These are phyloP conservation scores for Wickerhamomyces sydowiorum DNA, from an alignment of 805 yeast genomes.

Conservation along the genomic window DNA sequence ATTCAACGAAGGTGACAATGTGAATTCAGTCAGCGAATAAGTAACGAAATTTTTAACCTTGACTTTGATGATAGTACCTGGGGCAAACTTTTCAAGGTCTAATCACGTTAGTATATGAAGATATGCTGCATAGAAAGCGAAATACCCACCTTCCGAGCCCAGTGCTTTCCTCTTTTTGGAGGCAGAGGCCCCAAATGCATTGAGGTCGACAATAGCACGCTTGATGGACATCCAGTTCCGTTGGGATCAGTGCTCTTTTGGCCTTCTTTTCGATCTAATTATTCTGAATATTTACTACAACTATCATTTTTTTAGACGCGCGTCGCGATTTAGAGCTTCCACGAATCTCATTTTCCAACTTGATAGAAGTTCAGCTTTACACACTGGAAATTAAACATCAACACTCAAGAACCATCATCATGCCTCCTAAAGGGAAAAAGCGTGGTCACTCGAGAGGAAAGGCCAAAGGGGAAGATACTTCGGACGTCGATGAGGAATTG, in stretches of 20 bases:
- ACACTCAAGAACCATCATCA: not conserved
- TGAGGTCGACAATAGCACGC: conserved; percentile 5
- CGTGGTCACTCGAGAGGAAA: conserved; percentile 12
- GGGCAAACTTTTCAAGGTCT: conserved; percentile 27
- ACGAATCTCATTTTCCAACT: too few species aligned
- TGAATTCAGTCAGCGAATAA: conserved; percentile 62
- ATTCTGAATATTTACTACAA: not conserved
- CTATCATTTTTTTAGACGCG: too few species aligned
- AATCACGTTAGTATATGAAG: conserved; percentile 3
- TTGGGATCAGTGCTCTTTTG: too few species aligned
- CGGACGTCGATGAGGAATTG: conserved; percentile 22
- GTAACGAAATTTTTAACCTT: conserved; percentile 65
- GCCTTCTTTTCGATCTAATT: not conserved
- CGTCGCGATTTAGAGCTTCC: too few species aligned
- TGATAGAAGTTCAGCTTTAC: too few species aligned
- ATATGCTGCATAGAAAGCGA: conserved; percentile 1
- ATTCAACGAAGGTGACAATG: conserved; percentile 76
- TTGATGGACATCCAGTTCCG: conserved; percentile 1
- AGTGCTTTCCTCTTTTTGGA: conserved; percentile 4
- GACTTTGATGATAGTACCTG: conserved; percentile 48
- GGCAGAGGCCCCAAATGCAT: conserved; percentile 8
- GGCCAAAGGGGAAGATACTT: conserved; percentile 13
- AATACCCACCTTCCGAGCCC: conserved; percentile 3
- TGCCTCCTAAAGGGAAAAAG: conserved; percentile 19
- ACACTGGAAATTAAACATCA: not conserved